Conservation (phyloP, 129 eudicot species). For the Saposhnikovia divaricata region DNA sequence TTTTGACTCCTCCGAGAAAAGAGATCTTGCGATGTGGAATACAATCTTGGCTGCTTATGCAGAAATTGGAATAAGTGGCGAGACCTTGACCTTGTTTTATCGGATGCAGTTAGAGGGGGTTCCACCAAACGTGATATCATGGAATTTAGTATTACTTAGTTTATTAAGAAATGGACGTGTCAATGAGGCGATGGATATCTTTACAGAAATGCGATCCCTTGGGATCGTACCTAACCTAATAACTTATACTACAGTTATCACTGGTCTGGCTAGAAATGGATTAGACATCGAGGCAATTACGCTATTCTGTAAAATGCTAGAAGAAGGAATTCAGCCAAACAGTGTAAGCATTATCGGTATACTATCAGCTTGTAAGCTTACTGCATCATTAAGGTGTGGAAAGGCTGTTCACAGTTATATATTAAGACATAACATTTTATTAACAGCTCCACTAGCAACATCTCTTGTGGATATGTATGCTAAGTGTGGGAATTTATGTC, state of each 20-base stretch:
- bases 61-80: constrained; percentile 54
- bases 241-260: constrained; percentile 44
- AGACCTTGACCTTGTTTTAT: constrained; percentile 51
- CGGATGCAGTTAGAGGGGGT: constrained; percentile 53
- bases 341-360: constrained; percentile 28
- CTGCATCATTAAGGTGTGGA: constrained; percentile 44
- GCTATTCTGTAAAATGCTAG: constrained; percentile 45
- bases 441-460: constrained; percentile 44
- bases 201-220: constrained; percentile 42
- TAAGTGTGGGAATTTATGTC: constrained; percentile 59
- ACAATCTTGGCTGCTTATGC: constrained; percentile 52
- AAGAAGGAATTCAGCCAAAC: constrained; percentile 41
- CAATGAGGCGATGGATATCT: constrained; percentile 47
- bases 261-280: constrained; percentile 51
- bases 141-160: constrained; percentile 60
- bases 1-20: constrained; percentile 26
- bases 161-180: constrained; percentile 46
- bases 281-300: constrained; percentile 34
- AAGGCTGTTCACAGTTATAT: constrained; percentile 51
- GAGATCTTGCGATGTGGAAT: constrained; percentile 66
- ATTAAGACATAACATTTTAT: constrained; percentile 26
- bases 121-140: constrained; percentile 54
- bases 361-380: constrained; percentile 50
- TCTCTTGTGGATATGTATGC: constrained; percentile 80
- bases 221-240: constrained; percentile 43